phyloP scores from a whole-genome alignment of 768 basidiomycete genomes.

The Naematelia encephala region DNA sequence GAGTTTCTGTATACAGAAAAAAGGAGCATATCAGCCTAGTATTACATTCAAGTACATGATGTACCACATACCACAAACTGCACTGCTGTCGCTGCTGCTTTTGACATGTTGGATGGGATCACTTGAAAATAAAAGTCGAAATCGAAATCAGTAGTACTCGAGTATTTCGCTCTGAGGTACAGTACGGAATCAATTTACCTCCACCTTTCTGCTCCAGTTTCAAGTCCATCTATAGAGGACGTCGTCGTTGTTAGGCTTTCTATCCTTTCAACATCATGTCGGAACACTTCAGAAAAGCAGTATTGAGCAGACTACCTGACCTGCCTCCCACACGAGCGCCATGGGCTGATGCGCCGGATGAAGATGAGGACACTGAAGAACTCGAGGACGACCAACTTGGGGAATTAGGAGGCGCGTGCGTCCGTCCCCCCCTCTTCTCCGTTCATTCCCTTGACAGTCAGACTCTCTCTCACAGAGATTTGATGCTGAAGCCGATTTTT shows the following conservation, averaged over 20 bases:
- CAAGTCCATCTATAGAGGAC: not conserved
- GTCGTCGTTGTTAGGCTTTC: not conserved
- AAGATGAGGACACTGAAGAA: constrained; percentile 73
- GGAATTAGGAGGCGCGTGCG: constrained; percentile 51
- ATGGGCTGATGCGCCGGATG: constrained; percentile 31
- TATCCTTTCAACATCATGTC: constrained; percentile 28
- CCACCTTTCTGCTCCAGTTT: not conserved
- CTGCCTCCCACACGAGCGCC: constrained; percentile 45
- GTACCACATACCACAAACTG: not conserved
- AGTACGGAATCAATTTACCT: not conserved
- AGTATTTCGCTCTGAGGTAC: too few species aligned
- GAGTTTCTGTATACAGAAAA: constrained; percentile 55
- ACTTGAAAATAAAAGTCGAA: not conserved
- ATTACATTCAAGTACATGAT: too few species aligned
- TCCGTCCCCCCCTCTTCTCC: constrained; percentile 17
- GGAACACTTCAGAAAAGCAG: constrained; percentile 44
- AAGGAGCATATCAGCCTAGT: too few species aligned
- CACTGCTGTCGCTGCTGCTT: not conserved
- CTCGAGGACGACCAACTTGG: constrained; percentile 62
- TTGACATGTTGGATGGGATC: constrained; percentile 1
- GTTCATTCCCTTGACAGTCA: not conserved
- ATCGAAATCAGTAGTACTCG: not conserved
- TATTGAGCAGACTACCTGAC: constrained; percentile 39
- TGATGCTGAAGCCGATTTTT: not conserved
- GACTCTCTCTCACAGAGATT: not conserved